Conservation (phyloP, 352 stramenopile species). For the Pythium apleroticum region DNA sequence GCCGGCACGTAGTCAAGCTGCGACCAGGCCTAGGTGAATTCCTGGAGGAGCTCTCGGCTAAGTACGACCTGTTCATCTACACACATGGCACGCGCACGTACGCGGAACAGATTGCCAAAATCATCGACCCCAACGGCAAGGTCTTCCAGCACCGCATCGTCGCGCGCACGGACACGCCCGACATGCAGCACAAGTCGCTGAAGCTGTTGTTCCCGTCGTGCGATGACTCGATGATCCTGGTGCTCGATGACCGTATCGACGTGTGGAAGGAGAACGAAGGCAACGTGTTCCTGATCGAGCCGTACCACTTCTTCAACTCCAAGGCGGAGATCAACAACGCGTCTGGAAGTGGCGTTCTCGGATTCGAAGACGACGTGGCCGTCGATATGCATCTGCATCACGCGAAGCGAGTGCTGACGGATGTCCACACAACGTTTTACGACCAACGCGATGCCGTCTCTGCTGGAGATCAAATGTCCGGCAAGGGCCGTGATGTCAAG, state of each 20-base stretch:
- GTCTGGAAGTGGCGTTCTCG: slow-evolving; percentile 47
- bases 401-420: slow-evolving; percentile 56
- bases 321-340: slow-evolving; percentile 85
- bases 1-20: slow-evolving; percentile 93
- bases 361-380: slow-evolving; percentile 34
- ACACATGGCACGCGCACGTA: slow-evolving; percentile 94
- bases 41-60: slow-evolving; percentile 71
- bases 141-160: slow-evolving; percentile 90
- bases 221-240: slow-evolving; percentile 87
- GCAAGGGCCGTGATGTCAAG: slow-evolving; percentile 70
- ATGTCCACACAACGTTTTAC: slow-evolving; percentile 67
- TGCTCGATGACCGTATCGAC: slow-evolving; percentile 83
- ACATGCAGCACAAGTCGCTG: slow-evolving; percentile 86
- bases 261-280: slow-evolving; percentile 88
- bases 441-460: slow-evolving; percentile 45
- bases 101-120: slow-evolving; percentile 92
- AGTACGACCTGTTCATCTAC: slow-evolving; percentile 96
- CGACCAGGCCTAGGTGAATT: slow-evolving; percentile 90
- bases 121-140: slow-evolving; percentile 84
- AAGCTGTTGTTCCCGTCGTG: slow-evolving; percentile 86
- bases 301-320: slow-evolving; percentile 83
- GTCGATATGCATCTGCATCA: slow-evolving; percentile 59
- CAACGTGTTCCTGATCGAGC: slow-evolving; percentile 87
- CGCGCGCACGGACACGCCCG: slow-evolving; percentile 80
- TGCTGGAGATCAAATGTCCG: slow-evolving; percentile 69